Percentiles rank a stretch among this genome's conserved stretches.
Conservation (phyloP, 2,329 filamentous ascomycete species). For the Parasarocladium wereldwijsianum region DNA sequence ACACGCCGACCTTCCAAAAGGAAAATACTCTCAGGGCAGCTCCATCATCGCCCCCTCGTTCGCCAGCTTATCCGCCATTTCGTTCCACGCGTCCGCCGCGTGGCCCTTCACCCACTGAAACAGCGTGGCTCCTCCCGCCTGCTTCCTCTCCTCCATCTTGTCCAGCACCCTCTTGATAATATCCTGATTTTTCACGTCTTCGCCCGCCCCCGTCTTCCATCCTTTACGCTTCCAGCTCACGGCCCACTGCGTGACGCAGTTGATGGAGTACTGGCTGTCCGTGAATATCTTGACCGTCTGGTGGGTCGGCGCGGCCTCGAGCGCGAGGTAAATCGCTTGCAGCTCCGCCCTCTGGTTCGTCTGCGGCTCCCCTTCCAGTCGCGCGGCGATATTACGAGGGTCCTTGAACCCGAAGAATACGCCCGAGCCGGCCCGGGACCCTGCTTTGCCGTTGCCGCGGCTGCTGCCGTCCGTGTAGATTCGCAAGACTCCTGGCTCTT, state of each 20-base stretch:
- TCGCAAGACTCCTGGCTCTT: slow-evolving; percentile 16
- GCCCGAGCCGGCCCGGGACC: slow-evolving; percentile 44
- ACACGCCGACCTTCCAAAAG: too few relatives aligned
- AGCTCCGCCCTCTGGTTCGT: slow-evolving; percentile 97
- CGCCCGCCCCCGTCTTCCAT: slow-evolving; percentile 61
- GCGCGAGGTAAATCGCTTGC: slow-evolving; percentile 69
- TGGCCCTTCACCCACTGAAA: slow-evolving; percentile 93
- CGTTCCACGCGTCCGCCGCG: slow-evolving; percentile 55
- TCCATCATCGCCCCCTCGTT: slow-evolving; percentile 29
- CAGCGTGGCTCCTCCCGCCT: slow-evolving; percentile 43
- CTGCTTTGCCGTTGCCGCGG: slow-evolving; percentile 38
- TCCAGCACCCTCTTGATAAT: slow-evolving; percentile 58
- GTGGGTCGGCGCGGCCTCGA: slow-evolving; percentile 57
- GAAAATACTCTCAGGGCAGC: too few relatives aligned
- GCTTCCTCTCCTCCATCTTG: slow-evolving; percentile 55
- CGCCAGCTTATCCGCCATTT: slow-evolving; percentile 66
- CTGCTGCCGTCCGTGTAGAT: slow-evolving; percentile 53
- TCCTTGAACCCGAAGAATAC: slow-evolving; percentile 48
- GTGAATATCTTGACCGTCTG: slow-evolving; percentile 63
- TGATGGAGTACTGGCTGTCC: slow-evolving; percentile 86
- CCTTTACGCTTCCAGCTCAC: slow-evolving; percentile 57
- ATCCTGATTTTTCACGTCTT: slow-evolving; percentile 74
- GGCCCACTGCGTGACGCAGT: slow-evolving; percentile 79
- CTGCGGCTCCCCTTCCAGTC: slow-evolving; percentile 57
- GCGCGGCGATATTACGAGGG: slow-evolving; percentile 55